These are phyloP conservation scores for Cryptomeria japonica DNA, from an alignment of 75 land plant genomes.

Conservation along the genomic window DNA sequence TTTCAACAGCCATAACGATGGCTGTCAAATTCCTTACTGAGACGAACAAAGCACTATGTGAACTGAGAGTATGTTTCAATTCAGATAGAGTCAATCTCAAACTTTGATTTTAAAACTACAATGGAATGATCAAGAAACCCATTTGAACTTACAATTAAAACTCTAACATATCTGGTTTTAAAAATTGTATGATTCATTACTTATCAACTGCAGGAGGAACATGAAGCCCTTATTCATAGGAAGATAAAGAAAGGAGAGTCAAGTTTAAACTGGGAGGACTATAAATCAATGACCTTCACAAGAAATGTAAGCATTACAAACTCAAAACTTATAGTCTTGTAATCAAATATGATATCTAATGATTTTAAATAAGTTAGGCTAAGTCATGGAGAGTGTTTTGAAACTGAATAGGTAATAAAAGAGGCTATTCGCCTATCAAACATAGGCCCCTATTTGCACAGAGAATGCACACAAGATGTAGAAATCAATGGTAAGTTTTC, in stretches of 20 bases:
- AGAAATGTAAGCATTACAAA: background rate
- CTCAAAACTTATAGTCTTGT: background rate
- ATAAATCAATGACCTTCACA: constrained; percentile 25
- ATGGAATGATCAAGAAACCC: background rate
- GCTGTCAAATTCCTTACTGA: constrained; percentile 33
- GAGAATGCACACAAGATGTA: constrained; percentile 24
- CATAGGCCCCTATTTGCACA: constrained; percentile 13
- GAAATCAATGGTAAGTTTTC: constrained; percentile 23
- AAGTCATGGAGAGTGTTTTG: background rate
- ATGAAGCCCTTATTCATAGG: background rate
- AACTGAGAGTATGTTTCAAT: constrained; percentile 20
- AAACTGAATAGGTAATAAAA: constrained; percentile 31
- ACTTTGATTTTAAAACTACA: background rate
- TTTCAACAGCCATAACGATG: constrained; percentile 27
- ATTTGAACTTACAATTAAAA: too few relatives aligned
- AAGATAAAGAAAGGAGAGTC: background rate
- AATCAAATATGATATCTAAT: background rate
- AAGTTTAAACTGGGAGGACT: constrained; percentile 9
- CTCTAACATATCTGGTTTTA: background rate
- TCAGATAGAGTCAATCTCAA: background rate
- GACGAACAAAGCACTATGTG: constrained; percentile 11
- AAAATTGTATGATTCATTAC: background rate
- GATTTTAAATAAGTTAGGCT: background rate
- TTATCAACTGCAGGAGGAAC: constrained; percentile 3
- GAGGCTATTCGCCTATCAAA: constrained; percentile 36